These are phyloP conservation scores for Debaryomyces prosopidis DNA, from an alignment of 805 yeast species.

Conservation along the genomic window DNA sequence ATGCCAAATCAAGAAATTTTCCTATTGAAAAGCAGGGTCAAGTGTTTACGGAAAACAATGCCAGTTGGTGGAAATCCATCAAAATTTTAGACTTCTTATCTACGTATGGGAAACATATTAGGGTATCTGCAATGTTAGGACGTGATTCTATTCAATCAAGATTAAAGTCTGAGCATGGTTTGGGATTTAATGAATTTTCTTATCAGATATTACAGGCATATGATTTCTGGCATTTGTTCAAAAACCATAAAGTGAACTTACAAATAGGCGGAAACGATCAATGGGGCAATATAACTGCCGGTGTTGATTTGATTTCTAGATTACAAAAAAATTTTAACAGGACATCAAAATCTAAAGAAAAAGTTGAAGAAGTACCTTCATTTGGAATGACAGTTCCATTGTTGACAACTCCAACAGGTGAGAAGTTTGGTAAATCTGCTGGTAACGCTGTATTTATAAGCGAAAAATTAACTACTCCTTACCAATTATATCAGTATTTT, in stretches of 20 bases:
- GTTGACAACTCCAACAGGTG: conserved; percentile 84
- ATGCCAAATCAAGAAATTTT: conserved; percentile 55
- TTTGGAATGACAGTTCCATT: conserved; percentile 90
- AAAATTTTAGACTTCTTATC: conserved; percentile 77
- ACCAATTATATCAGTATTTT: conserved; percentile 82
- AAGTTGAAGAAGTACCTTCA: conserved; percentile 31
- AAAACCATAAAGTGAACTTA: conserved; percentile 55
- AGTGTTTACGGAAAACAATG: conserved; percentile 58
- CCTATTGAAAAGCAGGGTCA: conserved; percentile 37
- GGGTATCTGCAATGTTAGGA: conserved; percentile 84
- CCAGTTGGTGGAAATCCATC: conserved; percentile 83
- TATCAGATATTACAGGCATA: conserved; percentile 92
- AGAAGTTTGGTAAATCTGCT: conserved; percentile 94
- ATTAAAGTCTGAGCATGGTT: conserved; percentile 65
- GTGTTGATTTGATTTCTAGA: conserved; percentile 80
- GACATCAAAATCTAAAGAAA: conserved; percentile 3
- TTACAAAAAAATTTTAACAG: conserved; percentile 28
- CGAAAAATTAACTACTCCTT: conserved; percentile 71
- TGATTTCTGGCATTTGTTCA: conserved; percentile 83
- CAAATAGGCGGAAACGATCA: conserved; percentile 98
- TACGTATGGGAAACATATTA: conserved; percentile 70
- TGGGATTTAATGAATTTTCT: conserved; percentile 92
- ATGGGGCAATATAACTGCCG: conserved; percentile 98
- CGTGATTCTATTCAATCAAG: conserved; percentile 85
- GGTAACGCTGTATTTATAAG: conserved; percentile 95